Base-by-base conservation (phyloP, 345 rosid species). In the Eutrema heterophyllum region DNA sequence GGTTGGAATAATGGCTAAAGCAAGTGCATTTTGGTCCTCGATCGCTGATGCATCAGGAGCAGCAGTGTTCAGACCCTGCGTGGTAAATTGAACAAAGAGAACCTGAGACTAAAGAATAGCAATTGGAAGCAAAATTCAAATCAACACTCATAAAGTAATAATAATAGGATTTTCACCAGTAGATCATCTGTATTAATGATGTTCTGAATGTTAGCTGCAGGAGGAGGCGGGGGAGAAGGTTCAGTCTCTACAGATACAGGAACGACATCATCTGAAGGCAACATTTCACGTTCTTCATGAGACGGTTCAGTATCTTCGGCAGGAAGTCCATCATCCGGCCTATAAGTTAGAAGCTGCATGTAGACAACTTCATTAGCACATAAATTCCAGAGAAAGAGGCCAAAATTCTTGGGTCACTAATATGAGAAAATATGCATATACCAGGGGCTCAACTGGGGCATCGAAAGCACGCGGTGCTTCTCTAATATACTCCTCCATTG, bases 401-500 rank as follows among this genome's bases (percentile, higher is more conserved):
- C 32, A 21, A 67, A 59, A 21, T 4, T 12, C 0, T 35, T 49
- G 27, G 8, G 64, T 49, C 35, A 32, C 18, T 15, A 26, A 38
- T 48, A 51, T 24, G 7, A 50, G 56, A 58, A 7, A 56, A 35
- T 41, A 71, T 60, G 84, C 88, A 51, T 40, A 69, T 56, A 92
- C 98, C 96, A 92, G 60, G 66, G 92, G 80, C 33, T 77, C 80
- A 1, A 77, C 68, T 74, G 98, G 91, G 78, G 83, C 96, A 73
- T 86, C 69, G 16, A 95, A 92, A 61, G 82, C 79, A 26, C 98
- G 87, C 0, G 99, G 99, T 44, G 99, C 99, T 84, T 95, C 99
- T 82, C 71, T 84, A 73, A 95, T 90, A 74, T 95, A 95, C 84
- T 95, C 99, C 81, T 92, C 98, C 99, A 95, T 95, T 73, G 98